These are phyloP conservation scores for Leccinum incarnatum DNA, from an alignment of 768 basidiomycete species.

Conservation along the genomic window DNA sequence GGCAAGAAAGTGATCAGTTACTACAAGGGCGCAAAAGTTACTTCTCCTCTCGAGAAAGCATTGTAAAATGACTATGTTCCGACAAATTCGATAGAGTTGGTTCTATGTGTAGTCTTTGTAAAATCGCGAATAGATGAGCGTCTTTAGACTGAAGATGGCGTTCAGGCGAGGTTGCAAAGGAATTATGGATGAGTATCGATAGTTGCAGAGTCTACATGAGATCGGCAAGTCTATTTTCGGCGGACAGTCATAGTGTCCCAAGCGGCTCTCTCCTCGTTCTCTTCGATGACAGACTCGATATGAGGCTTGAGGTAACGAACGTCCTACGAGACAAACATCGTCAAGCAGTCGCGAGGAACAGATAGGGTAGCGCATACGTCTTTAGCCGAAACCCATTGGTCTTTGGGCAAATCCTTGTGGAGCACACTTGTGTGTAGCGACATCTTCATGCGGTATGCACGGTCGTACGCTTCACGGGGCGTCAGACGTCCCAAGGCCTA, in stretches of 20 bases:
- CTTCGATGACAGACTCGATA: slow-evolving; percentile 67
- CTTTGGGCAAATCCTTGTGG: slow-evolving; percentile 78
- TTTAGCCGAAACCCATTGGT: slow-evolving; percentile 70
- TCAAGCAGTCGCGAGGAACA: slow-evolving; percentile 2
- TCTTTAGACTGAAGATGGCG: background rate
- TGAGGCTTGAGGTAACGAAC: slow-evolving; percentile 82
- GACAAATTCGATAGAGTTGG: background rate
- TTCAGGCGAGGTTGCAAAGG: background rate
- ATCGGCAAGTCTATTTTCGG: slow-evolving; percentile 51
- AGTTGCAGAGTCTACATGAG: slow-evolving; percentile 25
- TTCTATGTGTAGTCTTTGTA: slow-evolving; percentile 11
- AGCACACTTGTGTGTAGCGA: slow-evolving; percentile 71
- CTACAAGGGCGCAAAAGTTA: slow-evolving; percentile 72
- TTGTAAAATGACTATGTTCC: slow-evolving; percentile 34
- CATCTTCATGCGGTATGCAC: slow-evolving; percentile 84
- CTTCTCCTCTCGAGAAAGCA: slow-evolving; percentile 80
- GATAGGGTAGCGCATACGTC: slow-evolving; percentile 56
- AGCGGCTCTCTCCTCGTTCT: slow-evolving; percentile 69
- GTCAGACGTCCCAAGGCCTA: slow-evolving; percentile 86
- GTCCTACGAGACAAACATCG: slow-evolving; percentile 54
- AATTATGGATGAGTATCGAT: slow-evolving; percentile 19
- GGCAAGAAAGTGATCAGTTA: slow-evolving; percentile 85
- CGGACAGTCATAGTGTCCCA: slow-evolving; percentile 81
- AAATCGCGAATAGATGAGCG: slow-evolving; percentile 13
- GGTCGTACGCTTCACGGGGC: slow-evolving; percentile 80